Base-by-base conservation (phyloP, 768 basidiomycete genomes). In the Collybia sp. region DNA sequence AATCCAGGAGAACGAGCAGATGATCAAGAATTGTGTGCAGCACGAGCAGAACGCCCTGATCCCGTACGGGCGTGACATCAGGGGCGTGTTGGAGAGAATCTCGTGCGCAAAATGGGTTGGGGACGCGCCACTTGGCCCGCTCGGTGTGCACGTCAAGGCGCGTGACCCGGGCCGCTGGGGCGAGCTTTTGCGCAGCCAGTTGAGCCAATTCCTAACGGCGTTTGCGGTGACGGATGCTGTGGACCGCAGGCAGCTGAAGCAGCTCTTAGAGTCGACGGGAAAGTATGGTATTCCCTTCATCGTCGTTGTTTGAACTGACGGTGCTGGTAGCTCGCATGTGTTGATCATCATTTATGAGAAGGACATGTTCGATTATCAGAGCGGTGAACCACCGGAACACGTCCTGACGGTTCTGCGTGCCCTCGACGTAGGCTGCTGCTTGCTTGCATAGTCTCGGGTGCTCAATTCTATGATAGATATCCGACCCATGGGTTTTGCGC, bases 381-480 rank as follows among this genome's bases (percentile, higher is more conserved):
- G 53, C 1, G 93, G 93, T 19, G 92, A 95, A 57, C 84, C 87
- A 10, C 74, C 77, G 2, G 58, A 58, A 15, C 48, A 75, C 16
- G 73, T 83, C 43, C 68, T 80, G 2, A 97, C 94, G 5, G 77
- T 94, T 18, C 71, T 95, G 18, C 84, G 92, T 18, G 85, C 85
- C 13, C 75, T 97, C 6, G 81, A 87, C 19, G 95, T 93, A 51
- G 6, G 79, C 65, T n/a, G 4, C 5, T 35, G 20, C 31, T 52
- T 34, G 39, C 19, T 17, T 46, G 25, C 17, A 16, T 45, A 4
- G 11, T 8, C 19, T 30, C 40, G 15, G 16, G 37, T 40, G 40
- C 19, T 30, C 38, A 18, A 46, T 59, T 11, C 54, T 47, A 18
- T 31, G 12, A 17, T 53, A 97, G 93, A 73, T 95, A 50, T 72